These are phyloP conservation scores for Coemansia furcata DNA, from an alignment of 192 early-diverging fungal genomes.

Conservation along the genomic window DNA sequence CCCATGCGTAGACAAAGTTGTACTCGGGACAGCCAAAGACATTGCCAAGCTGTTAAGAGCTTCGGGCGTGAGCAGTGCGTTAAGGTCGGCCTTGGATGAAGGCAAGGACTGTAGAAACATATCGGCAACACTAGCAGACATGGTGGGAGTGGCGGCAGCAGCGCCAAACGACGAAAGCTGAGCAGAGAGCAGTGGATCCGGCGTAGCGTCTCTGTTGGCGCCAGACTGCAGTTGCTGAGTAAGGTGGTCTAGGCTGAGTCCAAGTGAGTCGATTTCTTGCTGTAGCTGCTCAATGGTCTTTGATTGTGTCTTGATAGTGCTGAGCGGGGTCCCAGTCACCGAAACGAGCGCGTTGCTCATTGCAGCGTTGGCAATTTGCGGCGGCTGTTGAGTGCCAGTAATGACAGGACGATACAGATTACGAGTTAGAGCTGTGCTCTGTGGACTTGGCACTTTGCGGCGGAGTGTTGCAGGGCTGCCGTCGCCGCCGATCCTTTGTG, in stretches of 20 bases:
- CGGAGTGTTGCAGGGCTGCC: neutral
- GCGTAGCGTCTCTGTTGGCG: neutral
- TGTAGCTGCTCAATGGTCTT: conserved; percentile 36
- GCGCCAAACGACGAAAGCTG: conserved; percentile 1
- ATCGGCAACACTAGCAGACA: neutral
- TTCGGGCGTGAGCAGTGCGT: conserved; percentile 9
- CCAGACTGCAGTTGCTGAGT: conserved; percentile 19
- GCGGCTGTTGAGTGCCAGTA: neutral
- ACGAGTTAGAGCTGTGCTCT: conserved; percentile 30
- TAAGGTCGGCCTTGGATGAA: neutral
- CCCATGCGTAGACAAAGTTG: neutral
- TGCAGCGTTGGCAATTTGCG: neutral
- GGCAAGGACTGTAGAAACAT: neutral
- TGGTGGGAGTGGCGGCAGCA: neutral
- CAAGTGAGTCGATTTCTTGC: conserved; percentile 23
- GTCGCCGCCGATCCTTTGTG: neutral
- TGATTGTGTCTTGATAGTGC: conserved; percentile 12
- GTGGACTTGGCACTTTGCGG: conserved; percentile 18
- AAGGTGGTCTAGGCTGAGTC: conserved; percentile 23
- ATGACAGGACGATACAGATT: conserved; percentile 12
- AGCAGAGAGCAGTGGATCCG: neutral
- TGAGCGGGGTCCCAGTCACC: conserved; percentile 3
- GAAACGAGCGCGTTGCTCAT: conserved; percentile 10
- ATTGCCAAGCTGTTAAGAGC: conserved; percentile 4
- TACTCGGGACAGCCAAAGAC: neutral